Conservation (phyloP, 1,284 basidiomycete species). For the Ustilago xerochloae region DNA sequence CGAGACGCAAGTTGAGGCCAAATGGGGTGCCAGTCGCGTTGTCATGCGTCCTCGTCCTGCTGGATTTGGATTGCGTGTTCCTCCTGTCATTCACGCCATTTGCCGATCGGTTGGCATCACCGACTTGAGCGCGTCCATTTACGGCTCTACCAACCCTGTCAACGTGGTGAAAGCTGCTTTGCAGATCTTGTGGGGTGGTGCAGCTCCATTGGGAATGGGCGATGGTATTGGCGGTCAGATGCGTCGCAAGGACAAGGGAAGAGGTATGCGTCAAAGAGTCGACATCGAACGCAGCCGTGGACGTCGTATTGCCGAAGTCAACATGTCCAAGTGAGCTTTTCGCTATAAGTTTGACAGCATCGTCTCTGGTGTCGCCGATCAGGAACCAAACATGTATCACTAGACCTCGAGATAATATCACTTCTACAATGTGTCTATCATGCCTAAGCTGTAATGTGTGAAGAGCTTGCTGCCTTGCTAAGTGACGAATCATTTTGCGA, state of each 20-base stretch:
- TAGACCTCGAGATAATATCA: background rate
- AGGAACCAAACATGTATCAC: too few species aligned
- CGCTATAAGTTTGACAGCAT: background rate
- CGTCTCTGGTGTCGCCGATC: too few species aligned
- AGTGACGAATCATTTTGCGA: too few species aligned
- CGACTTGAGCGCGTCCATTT: conserved; percentile 91
- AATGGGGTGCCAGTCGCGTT: conserved; percentile 86
- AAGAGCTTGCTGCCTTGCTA: too few species aligned
- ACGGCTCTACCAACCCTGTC: conserved; percentile 87
- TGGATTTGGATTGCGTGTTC: conserved; percentile 90
- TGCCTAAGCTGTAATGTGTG: too few species aligned
- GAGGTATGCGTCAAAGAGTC: conserved; percentile 55
- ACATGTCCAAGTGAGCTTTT: conserved; percentile 25
- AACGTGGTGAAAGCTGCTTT: conserved; percentile 72
- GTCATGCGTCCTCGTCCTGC: conserved; percentile 84
- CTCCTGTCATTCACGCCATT: conserved; percentile 85
- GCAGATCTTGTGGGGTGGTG: conserved; percentile 66
- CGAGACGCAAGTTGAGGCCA: conserved; percentile 82
- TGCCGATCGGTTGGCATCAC: conserved; percentile 92
- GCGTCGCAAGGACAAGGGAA: conserved; percentile 62
- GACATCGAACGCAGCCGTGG: conserved; percentile 61
- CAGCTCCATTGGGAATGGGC: conserved; percentile 61
- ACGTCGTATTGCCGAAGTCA: conserved; percentile 56
- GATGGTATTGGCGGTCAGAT: conserved; percentile 63
- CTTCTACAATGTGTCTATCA: too few species aligned